Evolutionary conservation across 1,284 basidiomycete species (phyloP).

Genomic region (Ustilago tritici): DNA sequence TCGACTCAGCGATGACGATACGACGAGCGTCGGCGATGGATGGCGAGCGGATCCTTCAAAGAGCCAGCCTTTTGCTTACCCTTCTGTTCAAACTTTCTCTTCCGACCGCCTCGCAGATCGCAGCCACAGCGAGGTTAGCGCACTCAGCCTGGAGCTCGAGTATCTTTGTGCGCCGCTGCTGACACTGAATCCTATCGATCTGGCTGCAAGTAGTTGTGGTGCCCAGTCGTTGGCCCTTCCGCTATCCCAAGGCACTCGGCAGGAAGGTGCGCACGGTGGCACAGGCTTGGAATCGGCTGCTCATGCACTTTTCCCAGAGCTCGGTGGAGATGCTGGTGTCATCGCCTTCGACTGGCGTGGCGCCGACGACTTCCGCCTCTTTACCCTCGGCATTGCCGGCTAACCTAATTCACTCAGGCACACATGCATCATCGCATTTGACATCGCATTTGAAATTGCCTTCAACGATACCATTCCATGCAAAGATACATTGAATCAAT

Average conservation of each 20-base stretch:
- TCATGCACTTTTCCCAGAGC: conserved; percentile 29
- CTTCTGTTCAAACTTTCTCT: neutral
- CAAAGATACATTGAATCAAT: neutral
- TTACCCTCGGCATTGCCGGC: conserved; percentile 46
- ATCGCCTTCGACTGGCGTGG: conserved; percentile 56
- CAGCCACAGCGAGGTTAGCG: conserved; percentile 7
- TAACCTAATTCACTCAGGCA: conserved; percentile 6
- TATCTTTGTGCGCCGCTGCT: conserved; percentile 49
- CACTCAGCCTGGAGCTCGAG: conserved; percentile 43
- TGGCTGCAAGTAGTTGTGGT: conserved; percentile 25
- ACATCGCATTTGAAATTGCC: neutral
- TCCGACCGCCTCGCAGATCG: neutral
- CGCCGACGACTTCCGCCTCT: conserved; percentile 53
- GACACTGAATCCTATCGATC: conserved; percentile 33
- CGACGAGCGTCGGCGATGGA: conserved; percentile 4
- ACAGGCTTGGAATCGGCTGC: conserved; percentile 10
- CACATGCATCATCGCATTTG: neutral
- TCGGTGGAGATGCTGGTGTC: conserved; percentile 38
- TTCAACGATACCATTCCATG: conserved; percentile 9
- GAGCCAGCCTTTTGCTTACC: conserved; percentile 14
- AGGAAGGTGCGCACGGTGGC: neutral
- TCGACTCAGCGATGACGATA: neutral
- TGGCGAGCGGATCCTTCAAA: neutral
- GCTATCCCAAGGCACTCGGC: neutral
- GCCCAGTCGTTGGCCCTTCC: conserved; percentile 31